Base-by-base conservation (phyloP, 345 rosid species). In the Murraya paniculata region DNA sequence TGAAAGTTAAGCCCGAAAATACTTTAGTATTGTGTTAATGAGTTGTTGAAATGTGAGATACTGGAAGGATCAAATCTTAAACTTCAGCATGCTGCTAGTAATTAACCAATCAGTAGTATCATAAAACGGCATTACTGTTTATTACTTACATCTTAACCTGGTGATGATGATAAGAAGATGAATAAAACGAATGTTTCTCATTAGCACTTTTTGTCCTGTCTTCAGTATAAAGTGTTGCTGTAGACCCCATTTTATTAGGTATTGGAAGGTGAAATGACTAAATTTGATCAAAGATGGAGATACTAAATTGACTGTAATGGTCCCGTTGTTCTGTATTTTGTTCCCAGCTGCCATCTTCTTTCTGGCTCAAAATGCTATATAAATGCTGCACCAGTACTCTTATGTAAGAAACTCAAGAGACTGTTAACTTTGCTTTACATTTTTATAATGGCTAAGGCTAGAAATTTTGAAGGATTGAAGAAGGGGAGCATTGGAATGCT, bases 401-500 rank as follows among this genome's bases (percentile, higher is more conserved):
- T 30, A 24, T 27, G n/a, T 41, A 74, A 62, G 24, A 75, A 60
- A 56, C 24, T 48, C 14, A 65, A 64, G 45, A 16, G 25, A 64
- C 53, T 24, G 36, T 6, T 33, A 9, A 24, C 4, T 64, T 75
- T n/a, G 60, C 62, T 68, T 24, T 74, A 16, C 19, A 18, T 30
- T 50, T 62, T 4, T 4, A n/a, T 39, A 4, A 79, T 82, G 78
- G 73, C 53, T 31, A 73, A 65, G 58, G 64, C 70, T 64, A 79
- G 77, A 21, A 62, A 53, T n/a, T 58, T 68, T 11, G 71, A 50
- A 18, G 73, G 71, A 7, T 3, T 75, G 53, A 65, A 41, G 74
- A 81, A 74, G 64, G 81, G 72, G 73, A 68, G 76, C 68, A 41
- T 75, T 33, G 78, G 76, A 64, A 67, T 73, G 53, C 18, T 81